Percentiles rank a stretch among this genome's conserved stretches.
These are phyloP conservation scores for Aspergillus sp. DNA, from an alignment of 2,329 filamentous ascomycete species.

Conservation along the genomic window DNA sequence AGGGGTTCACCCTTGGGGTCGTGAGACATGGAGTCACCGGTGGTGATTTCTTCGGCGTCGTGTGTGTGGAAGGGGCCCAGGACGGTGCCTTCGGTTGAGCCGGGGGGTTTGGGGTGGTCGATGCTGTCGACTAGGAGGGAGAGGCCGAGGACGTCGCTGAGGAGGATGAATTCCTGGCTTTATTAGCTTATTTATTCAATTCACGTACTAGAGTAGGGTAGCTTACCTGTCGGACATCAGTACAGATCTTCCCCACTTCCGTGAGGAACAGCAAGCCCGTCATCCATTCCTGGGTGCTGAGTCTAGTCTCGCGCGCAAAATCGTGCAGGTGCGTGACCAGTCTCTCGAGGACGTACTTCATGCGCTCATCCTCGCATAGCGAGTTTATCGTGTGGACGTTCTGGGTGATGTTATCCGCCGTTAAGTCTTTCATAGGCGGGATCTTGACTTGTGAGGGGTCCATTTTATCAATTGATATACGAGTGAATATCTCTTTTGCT, in stretches of 20 bases:
- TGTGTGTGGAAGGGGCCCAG: slow-evolving; percentile 79
- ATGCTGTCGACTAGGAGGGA: slow-evolving; percentile 75
- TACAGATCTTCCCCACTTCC: slow-evolving; percentile 64
- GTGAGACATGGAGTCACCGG: slow-evolving; percentile 59
- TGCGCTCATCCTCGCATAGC: slow-evolving; percentile 55
- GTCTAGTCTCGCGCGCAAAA: slow-evolving; percentile 69
- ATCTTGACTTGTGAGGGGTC: slow-evolving; percentile 38
- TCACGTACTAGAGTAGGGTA: background rate
- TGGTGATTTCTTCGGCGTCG: slow-evolving; percentile 53
- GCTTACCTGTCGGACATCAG: slow-evolving; percentile 63
- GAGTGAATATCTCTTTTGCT: background rate
- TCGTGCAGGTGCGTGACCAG: slow-evolving; percentile 74
- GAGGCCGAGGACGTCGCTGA: slow-evolving; percentile 71
- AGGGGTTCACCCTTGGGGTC: slow-evolving; percentile 64
- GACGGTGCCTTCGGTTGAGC: slow-evolving; percentile 69
- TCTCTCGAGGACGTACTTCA: slow-evolving; percentile 66
- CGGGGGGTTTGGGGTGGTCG: slow-evolving; percentile 69
- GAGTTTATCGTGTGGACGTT: slow-evolving; percentile 71
- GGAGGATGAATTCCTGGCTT: slow-evolving; percentile 65
- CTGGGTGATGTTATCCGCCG: slow-evolving; percentile 72
- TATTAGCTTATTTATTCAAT: background rate
- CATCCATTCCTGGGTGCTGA: slow-evolving; percentile 76
- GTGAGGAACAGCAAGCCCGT: slow-evolving; percentile 64
- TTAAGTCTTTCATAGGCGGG: slow-evolving; percentile 58
- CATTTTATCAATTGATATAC: slow-evolving; percentile 20